These are phyloP conservation scores for Colletotrichum eremochloae DNA, from an alignment of 2,329 filamentous ascomycete genomes.

Conservation along the genomic window DNA sequence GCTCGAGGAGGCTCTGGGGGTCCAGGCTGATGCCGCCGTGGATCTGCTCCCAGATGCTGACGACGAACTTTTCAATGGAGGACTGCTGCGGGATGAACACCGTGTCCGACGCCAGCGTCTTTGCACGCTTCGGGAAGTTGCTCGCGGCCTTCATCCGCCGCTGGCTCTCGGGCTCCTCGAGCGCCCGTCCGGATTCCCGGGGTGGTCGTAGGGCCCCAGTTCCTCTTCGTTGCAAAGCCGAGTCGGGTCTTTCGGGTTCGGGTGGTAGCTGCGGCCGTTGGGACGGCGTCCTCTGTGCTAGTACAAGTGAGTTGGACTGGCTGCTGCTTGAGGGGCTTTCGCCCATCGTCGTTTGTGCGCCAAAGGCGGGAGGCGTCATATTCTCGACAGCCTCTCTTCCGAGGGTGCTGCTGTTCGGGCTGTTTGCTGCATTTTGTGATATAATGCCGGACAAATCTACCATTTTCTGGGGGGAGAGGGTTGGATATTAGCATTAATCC, in stretches of 20 bases:
- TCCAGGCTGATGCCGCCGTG: constrained; percentile 49
- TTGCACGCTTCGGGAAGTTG: constrained; percentile 44
- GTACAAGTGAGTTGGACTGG: constrained; percentile 18
- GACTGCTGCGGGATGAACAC: constrained; percentile 40
- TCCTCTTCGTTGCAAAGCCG: constrained; percentile 30
- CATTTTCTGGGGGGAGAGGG: constrained; percentile 38
- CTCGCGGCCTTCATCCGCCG: constrained; percentile 43
- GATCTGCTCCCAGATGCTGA: constrained; percentile 52
- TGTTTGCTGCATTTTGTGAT: constrained; percentile 35
- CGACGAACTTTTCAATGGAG: constrained; percentile 49
- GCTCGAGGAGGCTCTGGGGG: constrained; percentile 48
- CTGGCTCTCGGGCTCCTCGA: constrained; percentile 37
- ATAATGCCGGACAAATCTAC: constrained; percentile 42
- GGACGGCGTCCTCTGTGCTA: constrained; percentile 12
- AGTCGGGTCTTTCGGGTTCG: constrained; percentile 2
- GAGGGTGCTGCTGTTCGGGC: constrained; percentile 19
- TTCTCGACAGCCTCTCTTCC: constrained; percentile 19
- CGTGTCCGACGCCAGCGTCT: constrained; percentile 27
- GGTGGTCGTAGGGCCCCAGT: constrained; percentile 33
- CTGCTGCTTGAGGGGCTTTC: constrained; percentile 19
- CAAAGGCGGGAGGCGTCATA: constrained; percentile 5
- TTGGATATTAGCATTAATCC: constrained; percentile 30
- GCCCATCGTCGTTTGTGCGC: constrained; percentile 8
- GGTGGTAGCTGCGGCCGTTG: background rate
- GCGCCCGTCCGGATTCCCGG: constrained; percentile 10